phyloP scores from a whole-genome alignment of 331 rosid genomes.

The Cydonia oblonga region DNA sequence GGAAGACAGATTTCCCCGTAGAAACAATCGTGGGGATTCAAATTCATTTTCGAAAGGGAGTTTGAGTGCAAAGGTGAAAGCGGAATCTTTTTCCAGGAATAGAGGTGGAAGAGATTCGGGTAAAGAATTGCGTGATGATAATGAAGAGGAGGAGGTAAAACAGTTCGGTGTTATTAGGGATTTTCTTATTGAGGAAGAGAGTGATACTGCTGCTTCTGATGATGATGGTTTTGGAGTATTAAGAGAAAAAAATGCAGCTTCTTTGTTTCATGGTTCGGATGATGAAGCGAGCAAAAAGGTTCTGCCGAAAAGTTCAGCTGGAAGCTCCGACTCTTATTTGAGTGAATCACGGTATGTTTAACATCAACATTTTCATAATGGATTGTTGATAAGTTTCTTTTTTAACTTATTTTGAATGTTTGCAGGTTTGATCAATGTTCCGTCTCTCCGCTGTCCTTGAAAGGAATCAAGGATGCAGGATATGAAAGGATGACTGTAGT shows the following conservation, averaged over 20 bases:
- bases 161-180: conserved; percentile 19
- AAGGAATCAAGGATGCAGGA: conserved; percentile 87
- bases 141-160: conserved; percentile 18
- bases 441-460: conserved; percentile 61
- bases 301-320: conserved; percentile 25
- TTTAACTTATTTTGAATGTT: conserved; percentile 15
- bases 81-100: conserved; percentile 27
- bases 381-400: not conserved
- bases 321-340: conserved; percentile 53
- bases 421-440: conserved; percentile 77
- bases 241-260: conserved; percentile 26
- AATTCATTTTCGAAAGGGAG: not conserved
- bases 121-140: conserved; percentile 17
- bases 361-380: not conserved
- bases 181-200: conserved; percentile 45
- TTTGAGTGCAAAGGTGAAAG: not conserved
- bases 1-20: not conserved
- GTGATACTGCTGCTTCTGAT: conserved; percentile 27
- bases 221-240: conserved; percentile 3
- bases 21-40: not conserved
- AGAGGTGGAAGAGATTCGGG: conserved; percentile 24
- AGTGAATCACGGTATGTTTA: conserved; percentile 59
- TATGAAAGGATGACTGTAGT: conserved; percentile 91
- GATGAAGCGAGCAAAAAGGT: conserved; percentile 16
- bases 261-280: conserved; percentile 28